Base-by-base conservation (phyloP, 345 rosid genomes). In the Mercurialis annua region DNA sequence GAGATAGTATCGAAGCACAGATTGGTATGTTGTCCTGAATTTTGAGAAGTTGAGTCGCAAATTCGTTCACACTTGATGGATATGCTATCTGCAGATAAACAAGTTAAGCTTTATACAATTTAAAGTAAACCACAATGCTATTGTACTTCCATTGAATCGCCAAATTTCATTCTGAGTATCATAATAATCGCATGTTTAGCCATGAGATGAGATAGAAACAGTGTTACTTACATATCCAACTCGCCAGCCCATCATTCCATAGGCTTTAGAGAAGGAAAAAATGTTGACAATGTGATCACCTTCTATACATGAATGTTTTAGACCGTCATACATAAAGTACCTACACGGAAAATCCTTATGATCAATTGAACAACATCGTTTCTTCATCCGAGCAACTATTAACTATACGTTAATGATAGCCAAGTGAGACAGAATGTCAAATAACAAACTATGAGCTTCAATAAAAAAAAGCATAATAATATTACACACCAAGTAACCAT, bases 211-310 rank as follows among this genome's bases (percentile, higher is more conserved):
- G 29, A 23, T 7, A 18, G 3, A 67, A 38, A 3, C 58, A 42
- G 59, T 20, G 34, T 2, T 60, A 73, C 99, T 91, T 82, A 94
- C 98, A 66, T 94, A 91, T 81, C 99, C 99, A 68, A 94, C 95
- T 63, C 99, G 83, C 99, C 98, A 94, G 48, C 99, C 99, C 99
- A 91, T 91, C 98, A 94, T 94, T 48, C 99, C 99, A 18, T 94
- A 91, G 50, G 98, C 92, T 85, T 94, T 94, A 10, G 99, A 94
- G 83, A 94, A 94, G 65, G 99, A 91, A 78, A 94, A 94, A 65
- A 94, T 82, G 74, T 94, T 94, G 72, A 94, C 92, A 40, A 94
- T 76, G 68, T 94, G 98, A 73, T 91, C 79, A 70, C 93, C 99
- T 80, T 94, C 98, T 33, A 94, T 18, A 61, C 99, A 94, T 2